Evolutionary conservation across 202 grass and related monocot genomes (phyloP), one percentile per base, ranked within the genome.

Genomic region (Panicum hallii): DNA sequence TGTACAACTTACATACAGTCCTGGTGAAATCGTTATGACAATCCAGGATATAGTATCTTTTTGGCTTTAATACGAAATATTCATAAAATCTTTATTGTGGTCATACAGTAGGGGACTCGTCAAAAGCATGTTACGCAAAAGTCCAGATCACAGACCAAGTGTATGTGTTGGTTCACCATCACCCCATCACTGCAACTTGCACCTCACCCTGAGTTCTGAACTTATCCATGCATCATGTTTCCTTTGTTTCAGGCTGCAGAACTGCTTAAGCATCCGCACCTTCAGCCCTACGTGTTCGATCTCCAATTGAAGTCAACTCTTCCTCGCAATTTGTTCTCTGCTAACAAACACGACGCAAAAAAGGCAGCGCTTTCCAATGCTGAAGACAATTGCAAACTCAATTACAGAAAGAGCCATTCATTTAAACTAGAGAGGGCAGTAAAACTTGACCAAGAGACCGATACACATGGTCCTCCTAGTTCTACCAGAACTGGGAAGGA

Each of bases 111-210:
- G 89, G 80, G 95, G 93, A 78, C 93, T 98, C 22, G 78, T 98
- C 61, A 98, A 93, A 89, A 98, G 93, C 88, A 98, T 97, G 95
- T 48, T 95, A 52, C 87, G 93, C 26, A 98, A 83, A 77, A 95
- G 74, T 79, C 95, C 95, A 82, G 91, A 98, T 80, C 93, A 95
- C 57, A 98, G 95, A 67, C 95, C 93, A 89, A 95, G 90, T 89
- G 95, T 98, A 98, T 52, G 86, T 78, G 66, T 53, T 82, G 53
- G 50, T 78, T 56, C 74, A 71, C 8, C 22, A 30, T 67, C 11
- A 45, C 54, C 44, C 50, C 26, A 80, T 30, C 78, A 32, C 56
- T 52, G 32, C 32, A 38, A 62, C 57, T 71, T 79, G 70, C 53
- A 40, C 26, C 38, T 71, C 46, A 30, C 7, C 38, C 58, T 69